Base-by-base conservation (phyloP, 1,284 basidiomycete species). In the Erythrobasidium hasegawianum region DNA sequence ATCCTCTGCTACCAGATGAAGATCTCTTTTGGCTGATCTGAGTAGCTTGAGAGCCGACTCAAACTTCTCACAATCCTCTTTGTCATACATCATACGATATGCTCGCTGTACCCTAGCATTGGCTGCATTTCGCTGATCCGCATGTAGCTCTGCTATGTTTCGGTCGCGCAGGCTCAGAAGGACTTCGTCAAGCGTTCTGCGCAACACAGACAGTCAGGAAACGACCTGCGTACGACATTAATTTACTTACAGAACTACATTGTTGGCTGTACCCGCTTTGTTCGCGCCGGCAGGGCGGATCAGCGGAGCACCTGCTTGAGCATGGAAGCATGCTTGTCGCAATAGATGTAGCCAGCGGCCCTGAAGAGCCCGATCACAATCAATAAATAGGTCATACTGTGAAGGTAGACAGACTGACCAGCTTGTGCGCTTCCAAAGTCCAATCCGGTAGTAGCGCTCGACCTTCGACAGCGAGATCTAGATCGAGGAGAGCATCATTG, bases 141-240 rank as follows among this genome's bases (percentile, higher is more conserved):
- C 27, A 50, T 70, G 67, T 1, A 71, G 57, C n/a, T 61, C 68
- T 11, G 68, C 60, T 14, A 68, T 62, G 13, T 70, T 68, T 22
- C 68, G 52, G 16, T 71, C 66, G 2, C 50, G 50, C 71, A 74
- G 70, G 5, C 59, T 27, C 0, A 54, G 18, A 45, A 72, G 60
- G 1, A 72, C 70, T 24, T 74, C 70, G 2, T 72, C 72, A 55
- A 73, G 70, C 2, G 72, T 72, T 20, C 68, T 67, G 24, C 68
- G 4, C 56, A 29, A 24, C 20, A 29, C 11, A 5, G 22, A n/a
- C n/a, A n/a, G n/a, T n/a, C n/a, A n/a, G n/a, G n/a, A n/a, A n/a
- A n/a, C n/a, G n/a, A n/a, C n/a, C n/a, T n/a, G n/a, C n/a, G n/a
- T n/a, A n/a, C n/a, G n/a, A n/a, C n/a, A n/a, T n/a, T n/a, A n/a